Base-by-base conservation (phyloP, 768 basidiomycete genomes). In the Kwoniella dejecticola region DNA sequence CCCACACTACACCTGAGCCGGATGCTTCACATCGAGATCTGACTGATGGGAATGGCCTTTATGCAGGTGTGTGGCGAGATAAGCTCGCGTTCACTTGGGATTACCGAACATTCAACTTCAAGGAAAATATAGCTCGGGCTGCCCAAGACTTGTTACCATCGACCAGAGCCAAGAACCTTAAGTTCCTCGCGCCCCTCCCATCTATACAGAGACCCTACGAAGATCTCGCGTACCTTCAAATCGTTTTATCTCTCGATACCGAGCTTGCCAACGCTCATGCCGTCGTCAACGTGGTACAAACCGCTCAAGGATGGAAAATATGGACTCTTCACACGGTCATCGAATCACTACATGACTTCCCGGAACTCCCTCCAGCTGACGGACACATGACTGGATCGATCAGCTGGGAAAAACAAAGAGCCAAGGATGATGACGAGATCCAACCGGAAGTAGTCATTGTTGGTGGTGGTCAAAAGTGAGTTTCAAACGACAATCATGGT, bases 71-170 rank as follows among this genome's bases (percentile, higher is more conserved):
- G 59, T 87, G 86, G 87, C 78, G 85, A 17, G 86, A 87, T 63
- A 79, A 83, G 48, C 81, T 86, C 15, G 81, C 84, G 0, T 80
- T 87, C 53, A 86, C 86, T 11, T 87, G 85, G 85, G 82, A 85
- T 57, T 83, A 86, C 46, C 83, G 85, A 31, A 84, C 85, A 6
- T 84, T 87, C 68, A 80, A 83, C 62, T 81, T 83, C 6, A 74
- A 66, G 33, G 19, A 67, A 1, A 71, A 74, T 4, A 83, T 87
- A 36, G 69, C 2, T 1, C 6, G 27, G 15, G 68, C 68, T 17
- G 62, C 68, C 29, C 45, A 17, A 7, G 83, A 83, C 48, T 82
- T 84, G 24, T 78, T 87, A 4, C 62, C 66, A 10, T 7, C 21
- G 6, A 33, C 62, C 4, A 36, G 52, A 21, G 53, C 63, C 26